Conservation (phyloP, 78 protist genomes). For the Dictyostelium citrinum region DNA sequence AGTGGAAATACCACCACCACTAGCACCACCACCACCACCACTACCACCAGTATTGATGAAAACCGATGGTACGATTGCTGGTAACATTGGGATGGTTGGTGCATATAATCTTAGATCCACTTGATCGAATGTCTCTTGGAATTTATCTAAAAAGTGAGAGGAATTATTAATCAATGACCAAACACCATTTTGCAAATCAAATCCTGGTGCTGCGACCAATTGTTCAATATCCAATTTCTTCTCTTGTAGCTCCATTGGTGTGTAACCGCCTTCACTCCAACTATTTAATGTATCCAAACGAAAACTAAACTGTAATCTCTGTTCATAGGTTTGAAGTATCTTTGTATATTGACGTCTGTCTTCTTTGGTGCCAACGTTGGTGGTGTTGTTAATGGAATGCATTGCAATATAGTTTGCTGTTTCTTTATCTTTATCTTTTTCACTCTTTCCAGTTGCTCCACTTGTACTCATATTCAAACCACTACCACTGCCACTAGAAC, state of each 20-base stretch:
- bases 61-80: neutral
- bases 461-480: neutral
- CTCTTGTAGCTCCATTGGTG: slow-evolving; percentile 1
- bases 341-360: slow-evolving; percentile 17
- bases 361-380: slow-evolving; percentile 5
- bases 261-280: neutral
- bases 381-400: neutral
- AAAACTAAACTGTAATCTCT: slow-evolving; percentile 5
- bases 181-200: neutral
- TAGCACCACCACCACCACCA: neutral
- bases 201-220: neutral
- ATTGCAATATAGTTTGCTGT: neutral
- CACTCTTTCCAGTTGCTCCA: neutral
- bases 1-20: neutral
- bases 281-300: slow-evolving; percentile 16
- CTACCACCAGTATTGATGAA: neutral
- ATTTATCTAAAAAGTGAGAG: neutral
- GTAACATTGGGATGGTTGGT: neutral
- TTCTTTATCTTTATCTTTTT: neutral
- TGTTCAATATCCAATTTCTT: slow-evolving; percentile 14
- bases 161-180: neutral
- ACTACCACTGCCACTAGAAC: neutral
- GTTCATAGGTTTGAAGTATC: slow-evolving; percentile 21
- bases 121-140: slow-evolving; percentile 59
- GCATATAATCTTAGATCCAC: neutral